Evolutionary conservation across 1,284 basidiomycete species (phyloP).

Genomic region (Polyporus tsugae): DNA sequence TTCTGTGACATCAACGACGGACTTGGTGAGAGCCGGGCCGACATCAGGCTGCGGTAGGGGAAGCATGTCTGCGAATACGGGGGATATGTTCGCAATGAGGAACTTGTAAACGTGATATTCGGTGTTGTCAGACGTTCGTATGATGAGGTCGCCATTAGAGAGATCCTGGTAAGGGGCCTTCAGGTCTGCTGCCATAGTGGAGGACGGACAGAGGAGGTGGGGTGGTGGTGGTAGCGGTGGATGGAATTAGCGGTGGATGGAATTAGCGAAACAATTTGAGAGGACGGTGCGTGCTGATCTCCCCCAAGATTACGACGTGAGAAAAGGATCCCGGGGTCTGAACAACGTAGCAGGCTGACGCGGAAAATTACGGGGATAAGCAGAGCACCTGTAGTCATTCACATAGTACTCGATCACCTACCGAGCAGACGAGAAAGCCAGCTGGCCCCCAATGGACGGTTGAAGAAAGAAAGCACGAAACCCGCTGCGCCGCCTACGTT

Average conservation of each 20-base stretch:
- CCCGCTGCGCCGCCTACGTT: background rate
- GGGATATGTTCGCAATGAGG: slow-evolving; percentile 1
- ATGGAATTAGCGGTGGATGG: background rate
- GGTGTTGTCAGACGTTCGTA: background rate
- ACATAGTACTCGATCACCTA: background rate
- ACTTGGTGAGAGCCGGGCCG: background rate
- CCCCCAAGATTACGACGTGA: background rate
- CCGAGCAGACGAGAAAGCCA: background rate
- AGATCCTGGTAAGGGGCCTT: background rate
- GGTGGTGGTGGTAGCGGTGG: background rate
- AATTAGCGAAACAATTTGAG: background rate
- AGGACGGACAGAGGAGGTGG: no score
- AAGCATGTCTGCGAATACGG: slow-evolving; percentile 5
- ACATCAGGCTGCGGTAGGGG: background rate
- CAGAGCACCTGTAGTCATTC: background rate
- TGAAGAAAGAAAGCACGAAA: background rate
- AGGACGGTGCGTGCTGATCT: background rate
- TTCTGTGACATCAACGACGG: slow-evolving; percentile 3
- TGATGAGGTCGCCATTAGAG: slow-evolving; percentile 1
- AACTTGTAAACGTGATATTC: slow-evolving; percentile 5
- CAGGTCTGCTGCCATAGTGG: background rate
- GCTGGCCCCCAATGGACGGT: background rate
- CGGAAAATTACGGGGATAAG: background rate
- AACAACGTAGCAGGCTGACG: background rate
- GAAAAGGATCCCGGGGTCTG: background rate